Percentiles rank a stretch among this genome's conserved stretches.
phyloP scores from a whole-genome alignment of 805 yeast genomes.

The Hanseniaspora occidentalis region DNA sequence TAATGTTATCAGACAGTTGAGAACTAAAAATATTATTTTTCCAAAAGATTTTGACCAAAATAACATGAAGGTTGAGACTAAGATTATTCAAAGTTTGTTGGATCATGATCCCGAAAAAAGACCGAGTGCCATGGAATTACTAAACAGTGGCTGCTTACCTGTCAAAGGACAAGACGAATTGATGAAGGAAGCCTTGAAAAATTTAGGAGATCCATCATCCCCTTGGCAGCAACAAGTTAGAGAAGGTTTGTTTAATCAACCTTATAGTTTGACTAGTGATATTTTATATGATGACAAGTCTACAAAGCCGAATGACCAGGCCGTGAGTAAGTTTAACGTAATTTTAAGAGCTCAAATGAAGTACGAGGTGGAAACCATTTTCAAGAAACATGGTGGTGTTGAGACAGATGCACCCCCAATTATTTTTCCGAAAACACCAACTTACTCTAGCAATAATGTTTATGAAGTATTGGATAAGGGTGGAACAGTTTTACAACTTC shows the following conservation, averaged over 20 bases:
- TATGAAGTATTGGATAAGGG: conserved; percentile 75
- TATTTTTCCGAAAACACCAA: conserved; percentile 73
- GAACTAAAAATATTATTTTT: conserved; percentile 49
- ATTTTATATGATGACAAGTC: conserved; percentile 55
- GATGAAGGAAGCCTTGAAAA: conserved; percentile 75
- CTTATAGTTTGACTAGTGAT: conserved; percentile 75
- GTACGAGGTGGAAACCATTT: conserved; percentile 47
- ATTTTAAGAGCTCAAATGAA: conserved; percentile 49
- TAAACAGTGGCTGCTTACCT: conserved; percentile 76
- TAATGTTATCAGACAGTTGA: conserved; percentile 48
- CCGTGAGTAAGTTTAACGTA: conserved; percentile 31
- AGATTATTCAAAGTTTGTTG: conserved; percentile 52
- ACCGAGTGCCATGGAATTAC: conserved; percentile 65
- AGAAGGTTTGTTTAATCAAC: conserved; percentile 72
- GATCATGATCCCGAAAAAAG: conserved; percentile 70
- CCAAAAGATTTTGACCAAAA: conserved; percentile 53
- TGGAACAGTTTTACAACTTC: conserved; percentile 80
- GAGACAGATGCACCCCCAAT: conserved; percentile 54
- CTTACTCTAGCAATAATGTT: conserved; percentile 43
- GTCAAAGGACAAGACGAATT: conserved; percentile 83
- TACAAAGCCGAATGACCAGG: conserved; percentile 5
- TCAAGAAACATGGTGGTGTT: conserved; percentile 76
- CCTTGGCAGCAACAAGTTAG: conserved; percentile 93
- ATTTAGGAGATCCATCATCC: conserved; percentile 78
- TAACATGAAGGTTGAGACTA: conserved; percentile 45